phyloP scores from a whole-genome alignment of 768 basidiomycete species.

The Lentinula lateritia region DNA sequence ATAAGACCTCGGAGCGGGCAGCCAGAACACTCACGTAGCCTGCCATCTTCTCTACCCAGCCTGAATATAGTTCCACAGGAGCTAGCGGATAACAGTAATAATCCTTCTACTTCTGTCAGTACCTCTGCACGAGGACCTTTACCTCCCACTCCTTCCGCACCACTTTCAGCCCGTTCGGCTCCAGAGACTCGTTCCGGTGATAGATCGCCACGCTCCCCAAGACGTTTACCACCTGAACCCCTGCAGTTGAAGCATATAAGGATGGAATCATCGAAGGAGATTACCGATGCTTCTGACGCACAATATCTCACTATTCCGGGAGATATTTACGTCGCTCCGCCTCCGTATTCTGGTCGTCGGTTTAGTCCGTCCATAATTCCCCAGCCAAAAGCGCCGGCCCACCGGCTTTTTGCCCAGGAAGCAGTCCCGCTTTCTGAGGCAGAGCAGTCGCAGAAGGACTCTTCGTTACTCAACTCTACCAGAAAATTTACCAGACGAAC shows the following conservation, averaged over 20 bases:
- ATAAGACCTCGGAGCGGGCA: neutral
- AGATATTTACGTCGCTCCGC: neutral
- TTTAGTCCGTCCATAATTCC: neutral
- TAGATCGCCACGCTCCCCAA: neutral
- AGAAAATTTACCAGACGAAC: neutral
- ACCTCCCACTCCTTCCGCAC: neutral
- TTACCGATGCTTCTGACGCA: neutral
- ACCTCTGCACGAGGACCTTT: neutral
- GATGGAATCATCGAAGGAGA: neutral
- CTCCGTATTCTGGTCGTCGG: conserved; percentile 3
- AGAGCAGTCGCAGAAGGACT: neutral
- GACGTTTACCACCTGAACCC: conserved; percentile 1
- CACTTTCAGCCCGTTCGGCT: neutral
- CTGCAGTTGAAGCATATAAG: neutral
- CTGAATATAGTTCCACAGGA: neutral
- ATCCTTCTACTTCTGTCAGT: too few species aligned
- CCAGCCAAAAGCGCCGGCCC: neutral
- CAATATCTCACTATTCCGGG: conserved; percentile 2
- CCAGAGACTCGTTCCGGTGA: neutral
- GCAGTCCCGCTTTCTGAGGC: neutral
- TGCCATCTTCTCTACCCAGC: neutral
- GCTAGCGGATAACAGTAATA: too few species aligned
- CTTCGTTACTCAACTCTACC: neutral
- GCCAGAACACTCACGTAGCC: neutral
- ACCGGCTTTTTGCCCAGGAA: neutral